Percentiles rank a stretch among this genome's conserved stretches.
These are phyloP conservation scores for Penicillium concentricum DNA, from an alignment of 2,329 filamentous ascomycete genomes.

Conservation along the genomic window DNA sequence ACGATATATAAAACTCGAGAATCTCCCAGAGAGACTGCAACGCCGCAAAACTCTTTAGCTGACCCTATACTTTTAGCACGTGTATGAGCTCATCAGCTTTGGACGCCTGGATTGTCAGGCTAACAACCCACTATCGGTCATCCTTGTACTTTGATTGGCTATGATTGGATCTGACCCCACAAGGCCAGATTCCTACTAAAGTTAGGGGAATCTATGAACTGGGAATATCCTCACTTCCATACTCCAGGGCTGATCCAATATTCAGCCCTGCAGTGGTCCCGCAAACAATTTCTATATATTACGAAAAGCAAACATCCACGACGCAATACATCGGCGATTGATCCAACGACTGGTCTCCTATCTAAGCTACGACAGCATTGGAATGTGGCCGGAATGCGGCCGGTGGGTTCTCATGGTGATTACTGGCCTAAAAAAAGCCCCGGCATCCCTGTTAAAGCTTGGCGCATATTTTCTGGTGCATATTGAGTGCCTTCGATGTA, in stretches of 20 bases:
- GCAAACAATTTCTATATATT: too few relatives aligned
- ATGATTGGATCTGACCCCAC: background rate
- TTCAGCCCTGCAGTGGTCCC: background rate
- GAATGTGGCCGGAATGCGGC: slow-evolving; percentile 22
- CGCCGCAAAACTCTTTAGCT: slow-evolving; percentile 6
- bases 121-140: background rate
- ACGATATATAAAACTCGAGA: background rate
- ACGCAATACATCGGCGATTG: background rate
- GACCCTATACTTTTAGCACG: slow-evolving; percentile 19
- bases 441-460: slow-evolving; percentile 10
- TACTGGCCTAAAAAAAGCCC: slow-evolving; percentile 14
- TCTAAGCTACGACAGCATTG: slow-evolving; percentile 11
- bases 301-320: background rate
- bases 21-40: background rate
- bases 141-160: slow-evolving; percentile 2
- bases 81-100: slow-evolving; percentile 21
- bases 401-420: slow-evolving; percentile 22
- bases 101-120: slow-evolving; percentile 13
- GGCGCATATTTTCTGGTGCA: slow-evolving; percentile 3
- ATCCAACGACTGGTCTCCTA: background rate
- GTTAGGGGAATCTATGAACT: background rate
- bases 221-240: background rate
- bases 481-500: background rate
- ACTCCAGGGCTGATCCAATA: background rate
- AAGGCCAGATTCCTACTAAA: slow-evolving; percentile 9